Conservation (phyloP, 257 asterid genomes). For the Thymus mandschuricus region DNA sequence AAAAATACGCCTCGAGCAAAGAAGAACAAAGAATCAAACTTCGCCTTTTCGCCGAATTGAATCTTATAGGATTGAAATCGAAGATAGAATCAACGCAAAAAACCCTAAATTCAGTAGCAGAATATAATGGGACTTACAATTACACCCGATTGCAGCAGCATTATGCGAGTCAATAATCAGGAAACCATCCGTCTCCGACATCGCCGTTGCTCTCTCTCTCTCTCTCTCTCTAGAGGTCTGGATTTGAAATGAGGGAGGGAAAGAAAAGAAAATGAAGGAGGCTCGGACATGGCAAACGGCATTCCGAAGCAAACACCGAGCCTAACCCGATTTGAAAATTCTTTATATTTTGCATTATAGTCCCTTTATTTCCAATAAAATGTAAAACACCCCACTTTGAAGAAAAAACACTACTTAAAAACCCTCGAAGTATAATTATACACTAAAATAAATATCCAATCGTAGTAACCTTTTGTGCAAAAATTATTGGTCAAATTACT, state of each 20-base stretch:
- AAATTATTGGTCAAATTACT: too few species aligned
- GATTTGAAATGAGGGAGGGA: conserved; percentile 30
- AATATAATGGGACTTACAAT: neutral
- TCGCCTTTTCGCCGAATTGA: neutral
- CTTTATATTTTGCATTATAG: neutral
- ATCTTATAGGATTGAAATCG: neutral
- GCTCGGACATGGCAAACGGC: conserved; percentile 17
- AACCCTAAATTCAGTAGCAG: neutral
- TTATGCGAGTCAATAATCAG: conserved; percentile 36
- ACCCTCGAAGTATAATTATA: too few species aligned
- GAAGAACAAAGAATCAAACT: neutral
- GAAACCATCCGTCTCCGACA: conserved; percentile 42
- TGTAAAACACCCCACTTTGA: neutral
- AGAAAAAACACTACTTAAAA: neutral
- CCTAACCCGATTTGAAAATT: conserved; percentile 7
- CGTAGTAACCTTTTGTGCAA: too few species aligned
- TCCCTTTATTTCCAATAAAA: neutral
- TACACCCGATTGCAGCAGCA: conserved; percentile 41
- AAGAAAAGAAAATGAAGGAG: conserved; percentile 10
- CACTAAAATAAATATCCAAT: too few species aligned
- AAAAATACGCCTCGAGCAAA: conserved; percentile 7
- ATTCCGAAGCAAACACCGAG: conserved; percentile 26
- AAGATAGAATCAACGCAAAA: conserved; percentile 1
- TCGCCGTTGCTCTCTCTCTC: conserved; percentile 1
- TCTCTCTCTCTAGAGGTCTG: neutral